These are phyloP conservation scores for Vitis rupestris DNA, from an alignment of 164 flowering plant species.

Conservation along the genomic window DNA sequence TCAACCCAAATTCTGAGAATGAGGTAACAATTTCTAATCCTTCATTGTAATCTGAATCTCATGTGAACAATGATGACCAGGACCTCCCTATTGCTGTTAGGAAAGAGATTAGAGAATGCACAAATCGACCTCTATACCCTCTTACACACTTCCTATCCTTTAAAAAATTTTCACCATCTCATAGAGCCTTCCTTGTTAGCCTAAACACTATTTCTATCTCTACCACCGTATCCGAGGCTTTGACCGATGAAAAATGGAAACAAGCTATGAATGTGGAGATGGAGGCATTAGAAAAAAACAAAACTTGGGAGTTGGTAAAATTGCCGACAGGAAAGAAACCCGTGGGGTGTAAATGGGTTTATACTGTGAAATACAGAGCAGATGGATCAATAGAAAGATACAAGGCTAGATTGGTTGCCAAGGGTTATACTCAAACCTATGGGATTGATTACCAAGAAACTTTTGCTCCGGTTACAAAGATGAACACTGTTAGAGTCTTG, in stretches of 20 bases:
- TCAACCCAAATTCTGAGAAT: constrained; percentile 8
- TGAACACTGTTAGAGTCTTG: no score
- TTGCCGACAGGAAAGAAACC: no score
- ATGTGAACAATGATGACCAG: neutral
- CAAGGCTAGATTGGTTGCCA: no score
- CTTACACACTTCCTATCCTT: constrained; percentile 8
- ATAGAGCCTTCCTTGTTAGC: constrained; percentile 11
- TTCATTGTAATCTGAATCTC: neutral
- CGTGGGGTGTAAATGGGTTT: no score
- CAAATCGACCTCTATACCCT: constrained; percentile 5
- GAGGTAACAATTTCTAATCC: constrained; percentile 1
- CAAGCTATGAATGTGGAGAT: no score
- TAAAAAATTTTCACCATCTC: constrained; percentile 10
- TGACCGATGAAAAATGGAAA: neutral
- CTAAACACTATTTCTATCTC: constrained; percentile 14
- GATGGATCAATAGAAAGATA: no score
- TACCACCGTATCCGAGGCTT: constrained; percentile 14
- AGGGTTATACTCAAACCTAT: no score
- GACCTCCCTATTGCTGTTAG: constrained; percentile 8
- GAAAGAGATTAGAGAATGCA: constrained; percentile 9
- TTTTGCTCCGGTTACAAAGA: no score
- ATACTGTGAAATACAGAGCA: no score
- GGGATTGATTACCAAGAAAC: no score
- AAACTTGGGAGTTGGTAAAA: no score
- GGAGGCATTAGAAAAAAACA: no score